Evolutionary conservation across 495 filamentous ascomycete genomes (phyloP), one percentile per base, ranked within the genome.

Genomic region (Daldinia childiae): DNA sequence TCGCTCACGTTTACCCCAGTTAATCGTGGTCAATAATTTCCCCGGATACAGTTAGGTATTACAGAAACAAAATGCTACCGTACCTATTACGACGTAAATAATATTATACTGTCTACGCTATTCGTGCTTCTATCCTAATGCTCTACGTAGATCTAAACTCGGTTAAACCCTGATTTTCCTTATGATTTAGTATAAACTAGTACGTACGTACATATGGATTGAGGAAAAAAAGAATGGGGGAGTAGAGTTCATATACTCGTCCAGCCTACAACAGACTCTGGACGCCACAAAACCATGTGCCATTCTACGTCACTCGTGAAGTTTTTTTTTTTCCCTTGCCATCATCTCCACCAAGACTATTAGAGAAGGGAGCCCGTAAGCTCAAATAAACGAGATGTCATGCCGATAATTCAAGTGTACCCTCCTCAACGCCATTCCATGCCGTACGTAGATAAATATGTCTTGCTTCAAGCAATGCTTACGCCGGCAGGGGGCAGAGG

Each of bases 401-500:
- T 68, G 70, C 55, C 41, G 48, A 17, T 68, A 64, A 64, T 55
- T 61, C 61, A 43, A 55, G 17, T 51, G 29, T 51, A 50, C 57
- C 56, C 56, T 43, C 70, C 69, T 19, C 6, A 73, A 73, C 70
- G 70, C 70, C 70, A 58, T 48, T 41, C 56, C 48, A 65, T 73
- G 64, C 60, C 57, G 24, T 43, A 62, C 24, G 30, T n/a, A 57
- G 9, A 61, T 36, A 48, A 51, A 39, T 50, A 29, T 39, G 50
- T 62, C 58, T 61, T 61, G 54, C 26, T 54, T 65, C 58, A 73
- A 39, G 70, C 64, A 61, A 68, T 68, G 36, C 11, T 72, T 43
- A 64, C 64, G 27, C 69, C 69, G 36, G 21, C 7, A 32, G 64
- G 15, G 7, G 82, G 84, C 9, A 86, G 86, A 56, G 85, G 86